Conservation (phyloP, 2,329 filamentous ascomycete species). For the Camptophora hylomeconis region DNA sequence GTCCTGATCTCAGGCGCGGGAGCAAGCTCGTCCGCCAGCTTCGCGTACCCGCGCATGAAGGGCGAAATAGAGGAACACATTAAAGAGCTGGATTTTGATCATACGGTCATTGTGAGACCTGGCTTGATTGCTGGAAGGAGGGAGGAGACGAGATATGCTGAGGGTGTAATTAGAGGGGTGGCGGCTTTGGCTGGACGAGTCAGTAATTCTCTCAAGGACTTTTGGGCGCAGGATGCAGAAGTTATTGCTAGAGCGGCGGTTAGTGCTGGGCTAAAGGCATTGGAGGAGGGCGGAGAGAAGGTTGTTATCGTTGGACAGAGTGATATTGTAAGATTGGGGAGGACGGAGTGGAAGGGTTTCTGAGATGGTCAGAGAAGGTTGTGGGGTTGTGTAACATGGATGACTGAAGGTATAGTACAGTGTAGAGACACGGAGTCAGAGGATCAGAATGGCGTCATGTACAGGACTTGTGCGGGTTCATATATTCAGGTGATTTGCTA, state of each 20-base stretch:
- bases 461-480: no score
- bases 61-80: conserved; percentile 72
- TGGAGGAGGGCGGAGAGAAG: conserved; percentile 29
- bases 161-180: conserved; percentile 43
- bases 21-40: conserved; percentile 38
- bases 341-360: conserved; percentile 18
- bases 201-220: conserved; percentile 45
- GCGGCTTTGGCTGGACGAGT: conserved; percentile 45
- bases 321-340: conserved; percentile 24
- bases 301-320: conserved; percentile 26
- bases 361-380: not conserved
- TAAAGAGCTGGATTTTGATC: conserved; percentile 58
- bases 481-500: no score
- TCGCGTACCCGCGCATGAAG: conserved; percentile 62
- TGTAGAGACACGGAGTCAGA: no score
- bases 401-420: not conserved
- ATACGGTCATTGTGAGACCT: conserved; percentile 60
- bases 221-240: conserved; percentile 59
- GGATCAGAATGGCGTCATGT: no score
- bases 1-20: conserved; percentile 56
- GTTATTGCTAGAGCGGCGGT: conserved; percentile 44
- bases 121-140: conserved; percentile 64
- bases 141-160: conserved; percentile 45
- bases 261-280: conserved; percentile 25
- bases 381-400: not conserved